Evolutionary conservation across 176 grass and related monocot species (phyloP).

Genomic region (Phoenix roebelenii): DNA sequence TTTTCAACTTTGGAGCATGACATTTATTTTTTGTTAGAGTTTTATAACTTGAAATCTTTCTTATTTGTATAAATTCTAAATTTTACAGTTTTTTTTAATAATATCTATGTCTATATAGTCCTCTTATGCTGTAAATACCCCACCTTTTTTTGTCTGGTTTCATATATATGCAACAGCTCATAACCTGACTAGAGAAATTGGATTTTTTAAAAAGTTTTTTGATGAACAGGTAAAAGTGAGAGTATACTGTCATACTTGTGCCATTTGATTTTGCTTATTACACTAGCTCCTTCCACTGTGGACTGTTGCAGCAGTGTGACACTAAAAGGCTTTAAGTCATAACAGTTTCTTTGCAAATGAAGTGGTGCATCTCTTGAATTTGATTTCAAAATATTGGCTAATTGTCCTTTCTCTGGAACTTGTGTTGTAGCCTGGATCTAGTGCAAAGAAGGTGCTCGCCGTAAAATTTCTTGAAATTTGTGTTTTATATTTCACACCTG

Average conservation of each 20-base stretch:
- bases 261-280: too few relatives aligned
- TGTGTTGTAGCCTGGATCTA: constrained; percentile 42
- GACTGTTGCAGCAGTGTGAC: not conserved
- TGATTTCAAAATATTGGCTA: constrained; percentile 15
- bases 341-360: not conserved
- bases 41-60: not conserved
- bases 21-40: constrained; percentile 10
- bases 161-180: too few relatives aligned
- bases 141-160: too few relatives aligned
- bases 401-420: constrained; percentile 23
- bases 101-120: too few relatives aligned
- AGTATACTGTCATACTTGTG: too few relatives aligned
- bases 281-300: too few relatives aligned
- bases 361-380: not conserved
- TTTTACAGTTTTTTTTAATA: too few relatives aligned
- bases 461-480: constrained; percentile 86
- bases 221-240: too few relatives aligned
- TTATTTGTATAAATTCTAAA: too few relatives aligned
- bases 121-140: too few relatives aligned
- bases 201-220: too few relatives aligned
- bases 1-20: not conserved
- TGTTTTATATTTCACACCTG: constrained; percentile 55
- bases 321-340: not conserved
- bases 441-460: constrained; percentile 64
- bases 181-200: too few relatives aligned